phyloP scores from a whole-genome alignment of 1,139 yeast genomes.

The Lodderomyces margitis region DNA sequence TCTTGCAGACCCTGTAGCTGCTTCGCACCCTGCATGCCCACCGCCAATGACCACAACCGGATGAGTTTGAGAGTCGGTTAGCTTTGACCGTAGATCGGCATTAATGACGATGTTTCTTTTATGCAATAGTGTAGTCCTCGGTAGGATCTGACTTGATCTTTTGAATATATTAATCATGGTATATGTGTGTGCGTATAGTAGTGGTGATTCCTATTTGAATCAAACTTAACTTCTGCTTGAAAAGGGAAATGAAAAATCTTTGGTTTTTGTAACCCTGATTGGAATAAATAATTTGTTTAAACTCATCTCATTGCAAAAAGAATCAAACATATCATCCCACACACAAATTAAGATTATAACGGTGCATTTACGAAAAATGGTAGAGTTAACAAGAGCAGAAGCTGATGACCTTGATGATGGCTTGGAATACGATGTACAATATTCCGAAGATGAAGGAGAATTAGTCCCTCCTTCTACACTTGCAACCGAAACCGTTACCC shows the following conservation, averaged over 20 bases:
- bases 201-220: too few relatives aligned
- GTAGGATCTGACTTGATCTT: not conserved
- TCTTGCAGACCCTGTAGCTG: constrained; percentile 91
- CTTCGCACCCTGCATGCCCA: constrained; percentile 99
- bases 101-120: constrained; percentile 28
- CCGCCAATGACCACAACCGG: constrained; percentile 94
- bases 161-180: not conserved
- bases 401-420: constrained; percentile 70
- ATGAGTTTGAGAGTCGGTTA: constrained; percentile 33
- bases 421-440: constrained; percentile 52
- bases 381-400: constrained; percentile 5
- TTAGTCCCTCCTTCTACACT: constrained; percentile 10
- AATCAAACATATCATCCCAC: not conserved
- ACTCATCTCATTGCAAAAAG: not conserved
- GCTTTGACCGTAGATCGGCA: constrained; percentile 34
- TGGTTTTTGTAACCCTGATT: constrained; percentile 1
- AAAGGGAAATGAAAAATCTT: not conserved
- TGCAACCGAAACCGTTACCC: constrained; percentile 15
- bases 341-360: not conserved
- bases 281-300: not conserved
- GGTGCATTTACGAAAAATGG: constrained; percentile 4
- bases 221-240: not conserved
- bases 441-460: constrained; percentile 18
- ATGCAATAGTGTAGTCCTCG: constrained; percentile 8
- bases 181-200: too few relatives aligned